Percentiles rank a stretch among this genome's conserved stretches.
These are phyloP conservation scores for Exophiala sp. DNA, from an alignment of 2,329 filamentous ascomycete species.

Conservation along the genomic window DNA sequence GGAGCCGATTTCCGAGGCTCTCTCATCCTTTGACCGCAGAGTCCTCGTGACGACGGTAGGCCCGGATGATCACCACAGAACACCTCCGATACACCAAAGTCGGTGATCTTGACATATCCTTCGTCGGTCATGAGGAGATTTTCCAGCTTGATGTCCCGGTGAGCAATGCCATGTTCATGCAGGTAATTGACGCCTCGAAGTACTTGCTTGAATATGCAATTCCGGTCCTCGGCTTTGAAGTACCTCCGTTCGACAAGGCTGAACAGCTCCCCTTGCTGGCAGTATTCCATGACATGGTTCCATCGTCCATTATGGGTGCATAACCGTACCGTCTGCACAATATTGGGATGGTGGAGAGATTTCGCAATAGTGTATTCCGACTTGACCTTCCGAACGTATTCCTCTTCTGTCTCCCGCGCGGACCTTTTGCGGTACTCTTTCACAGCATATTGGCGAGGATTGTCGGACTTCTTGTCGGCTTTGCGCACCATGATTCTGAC, in stretches of 20 bases:
- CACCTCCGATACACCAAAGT: conserved; percentile 84
- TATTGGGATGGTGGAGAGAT: conserved; percentile 77
- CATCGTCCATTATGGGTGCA: conserved; percentile 69
- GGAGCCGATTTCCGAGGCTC: conserved; percentile 63
- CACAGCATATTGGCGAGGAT: conserved; percentile 60
- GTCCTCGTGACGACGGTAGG: conserved; percentile 62
- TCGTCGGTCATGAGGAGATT: conserved; percentile 74
- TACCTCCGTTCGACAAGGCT: conserved; percentile 65
- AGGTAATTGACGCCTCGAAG: conserved; percentile 76
- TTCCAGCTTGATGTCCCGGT: conserved; percentile 86
- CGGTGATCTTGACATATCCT: conserved; percentile 81
- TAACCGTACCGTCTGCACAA: conserved; percentile 71
- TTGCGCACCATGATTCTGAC: conserved; percentile 75
- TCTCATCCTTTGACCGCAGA: conserved; percentile 67
- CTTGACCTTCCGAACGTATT: conserved; percentile 85
- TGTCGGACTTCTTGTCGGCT: conserved; percentile 52
- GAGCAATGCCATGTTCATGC: conserved; percentile 76
- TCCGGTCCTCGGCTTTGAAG: conserved; percentile 61
- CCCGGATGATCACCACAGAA: conserved; percentile 79
- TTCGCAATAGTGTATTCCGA: conserved; percentile 85
- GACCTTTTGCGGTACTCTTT: conserved; percentile 79
- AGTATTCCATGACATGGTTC: conserved; percentile 94
- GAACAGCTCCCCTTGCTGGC: conserved; percentile 74
- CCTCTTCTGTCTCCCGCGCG: conserved; percentile 60
- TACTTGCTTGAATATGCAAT: conserved; percentile 86